Conservation (phyloP, 768 basidiomycete species). For the Naematelia encephala region DNA sequence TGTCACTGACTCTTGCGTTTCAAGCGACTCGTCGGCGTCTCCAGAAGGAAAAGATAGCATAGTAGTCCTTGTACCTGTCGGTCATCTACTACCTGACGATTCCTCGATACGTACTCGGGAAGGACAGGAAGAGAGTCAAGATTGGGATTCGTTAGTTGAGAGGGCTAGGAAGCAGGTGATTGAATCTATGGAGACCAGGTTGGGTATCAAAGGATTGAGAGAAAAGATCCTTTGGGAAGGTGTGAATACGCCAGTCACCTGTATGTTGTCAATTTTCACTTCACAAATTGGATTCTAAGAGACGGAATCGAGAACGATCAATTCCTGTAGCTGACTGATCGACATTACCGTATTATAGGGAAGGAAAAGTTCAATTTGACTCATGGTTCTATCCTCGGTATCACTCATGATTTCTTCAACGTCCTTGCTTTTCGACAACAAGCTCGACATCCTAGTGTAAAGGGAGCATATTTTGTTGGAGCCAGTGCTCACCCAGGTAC, state of each 20-base stretch:
- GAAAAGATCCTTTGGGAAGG: slow-evolving; percentile 51
- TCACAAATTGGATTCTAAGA: not conserved
- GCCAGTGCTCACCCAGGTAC: slow-evolving; percentile 55
- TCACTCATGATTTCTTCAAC: slow-evolving; percentile 53
- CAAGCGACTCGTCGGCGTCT: slow-evolving; percentile 52
- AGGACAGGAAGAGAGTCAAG: slow-evolving; percentile 28
- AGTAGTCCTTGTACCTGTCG: slow-evolving; percentile 53
- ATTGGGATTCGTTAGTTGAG: slow-evolving; percentile 47
- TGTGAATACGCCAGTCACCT: slow-evolving; percentile 52
- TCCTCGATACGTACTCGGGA: not conserved
- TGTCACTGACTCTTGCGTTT: no score
- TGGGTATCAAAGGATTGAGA: slow-evolving; percentile 45
- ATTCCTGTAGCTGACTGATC: not conserved
- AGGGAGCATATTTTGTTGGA: slow-evolving; percentile 54
- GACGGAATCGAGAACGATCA: not conserved
- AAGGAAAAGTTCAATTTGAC: slow-evolving; percentile 54
- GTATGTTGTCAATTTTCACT: slow-evolving; percentile 37
- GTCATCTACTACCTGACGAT: slow-evolving; percentile 43
- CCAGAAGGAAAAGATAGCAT: slow-evolving; percentile 52
- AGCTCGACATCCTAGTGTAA: slow-evolving; percentile 46
- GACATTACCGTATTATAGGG: slow-evolving; percentile 33
- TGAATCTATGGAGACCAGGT: slow-evolving; percentile 40
- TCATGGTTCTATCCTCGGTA: slow-evolving; percentile 53
- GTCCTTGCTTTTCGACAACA: slow-evolving; percentile 51
- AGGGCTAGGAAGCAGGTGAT: slow-evolving; percentile 48